Evolutionary conservation across 768 basidiomycete species (phyloP).

Genomic region (Fomitopsis pulvina): DNA sequence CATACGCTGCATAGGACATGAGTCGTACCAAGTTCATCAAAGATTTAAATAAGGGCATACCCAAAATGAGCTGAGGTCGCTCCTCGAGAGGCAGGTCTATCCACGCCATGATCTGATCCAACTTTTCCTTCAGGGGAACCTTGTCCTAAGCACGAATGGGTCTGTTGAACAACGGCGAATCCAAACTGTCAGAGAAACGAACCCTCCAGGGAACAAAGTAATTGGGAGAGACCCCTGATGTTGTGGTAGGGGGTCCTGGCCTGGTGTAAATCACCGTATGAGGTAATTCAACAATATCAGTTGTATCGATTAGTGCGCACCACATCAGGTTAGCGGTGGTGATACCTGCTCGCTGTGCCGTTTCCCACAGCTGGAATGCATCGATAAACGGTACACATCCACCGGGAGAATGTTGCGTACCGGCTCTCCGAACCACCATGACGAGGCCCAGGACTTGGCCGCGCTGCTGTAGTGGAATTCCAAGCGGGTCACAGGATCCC

Average conservation of each 20-base stretch:
- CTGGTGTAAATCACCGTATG: slow-evolving; percentile 30
- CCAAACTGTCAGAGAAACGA: background rate
- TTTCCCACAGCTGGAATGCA: slow-evolving; percentile 77
- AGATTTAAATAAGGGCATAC: slow-evolving; percentile 27
- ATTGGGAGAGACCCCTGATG: slow-evolving; percentile 55
- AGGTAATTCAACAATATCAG: background rate
- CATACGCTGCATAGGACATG: slow-evolving; percentile 47
- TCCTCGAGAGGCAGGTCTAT: slow-evolving; percentile 66
- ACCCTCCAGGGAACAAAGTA: slow-evolving; percentile 81
- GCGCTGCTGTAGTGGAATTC: slow-evolving; percentile 70
- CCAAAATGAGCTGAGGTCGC: slow-evolving; percentile 74
- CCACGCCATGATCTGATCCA: slow-evolving; percentile 75
- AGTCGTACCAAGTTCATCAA: background rate
- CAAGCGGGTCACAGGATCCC: slow-evolving; percentile 57
- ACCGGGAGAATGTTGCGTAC: no score
- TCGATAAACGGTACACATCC: slow-evolving; percentile 4
- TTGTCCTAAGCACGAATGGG: slow-evolving; percentile 43
- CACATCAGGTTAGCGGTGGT: slow-evolving; percentile 90
- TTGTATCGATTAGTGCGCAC: slow-evolving; percentile 34
- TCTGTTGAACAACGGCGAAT: background rate
- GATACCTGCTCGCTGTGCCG: slow-evolving; percentile 64
- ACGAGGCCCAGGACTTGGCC: slow-evolving; percentile 54
- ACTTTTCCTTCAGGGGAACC: slow-evolving; percentile 61
- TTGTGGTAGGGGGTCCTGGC: slow-evolving; percentile 78
- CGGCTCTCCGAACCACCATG: slow-evolving; percentile 90